phyloP scores from a whole-genome alignment of 192 early-diverging fungal species.

The Backusella macrospora region DNA sequence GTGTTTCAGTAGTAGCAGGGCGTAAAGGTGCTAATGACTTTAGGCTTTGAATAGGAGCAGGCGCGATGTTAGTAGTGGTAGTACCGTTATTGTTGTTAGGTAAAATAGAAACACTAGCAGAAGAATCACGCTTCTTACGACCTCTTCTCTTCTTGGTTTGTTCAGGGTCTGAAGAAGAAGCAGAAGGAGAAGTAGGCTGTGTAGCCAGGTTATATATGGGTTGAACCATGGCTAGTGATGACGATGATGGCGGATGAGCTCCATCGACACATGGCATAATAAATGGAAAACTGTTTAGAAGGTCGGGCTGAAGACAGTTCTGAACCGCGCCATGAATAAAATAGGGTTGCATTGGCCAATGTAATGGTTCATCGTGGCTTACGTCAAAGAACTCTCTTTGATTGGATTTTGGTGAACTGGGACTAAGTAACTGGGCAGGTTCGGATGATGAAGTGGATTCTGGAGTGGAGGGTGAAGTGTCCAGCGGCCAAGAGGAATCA shows the following conservation, averaged over 20 bases:
- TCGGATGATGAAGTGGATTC: constrained; percentile 13
- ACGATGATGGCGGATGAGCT: background rate
- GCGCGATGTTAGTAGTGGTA: background rate
- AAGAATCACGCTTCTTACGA: constrained; percentile 25
- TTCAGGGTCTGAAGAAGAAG: constrained; percentile 25
- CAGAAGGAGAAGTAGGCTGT: background rate
- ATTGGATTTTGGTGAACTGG: constrained; percentile 2
- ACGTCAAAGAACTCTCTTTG: background rate
- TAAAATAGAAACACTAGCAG: background rate
- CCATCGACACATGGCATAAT: constrained; percentile 9
- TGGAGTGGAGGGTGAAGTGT: constrained; percentile 11
- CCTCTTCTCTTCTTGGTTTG: constrained; percentile 23
- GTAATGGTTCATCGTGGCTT: background rate
- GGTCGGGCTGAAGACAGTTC: background rate
- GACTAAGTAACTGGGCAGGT: background rate
- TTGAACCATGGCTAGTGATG: no score
- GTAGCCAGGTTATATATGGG: no score
- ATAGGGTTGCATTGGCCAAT: background rate
- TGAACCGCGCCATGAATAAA: background rate
- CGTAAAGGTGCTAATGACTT: constrained; percentile 10
- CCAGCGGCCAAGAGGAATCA: background rate
- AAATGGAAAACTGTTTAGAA: background rate
- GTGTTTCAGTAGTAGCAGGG: background rate
- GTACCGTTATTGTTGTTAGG: no score
- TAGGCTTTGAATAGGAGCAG: background rate